Evolutionary conservation across 2,329 filamentous ascomycete species (phyloP), one percentile per base, ranked within the genome.

Genomic region (Aureobasidium lini): DNA sequence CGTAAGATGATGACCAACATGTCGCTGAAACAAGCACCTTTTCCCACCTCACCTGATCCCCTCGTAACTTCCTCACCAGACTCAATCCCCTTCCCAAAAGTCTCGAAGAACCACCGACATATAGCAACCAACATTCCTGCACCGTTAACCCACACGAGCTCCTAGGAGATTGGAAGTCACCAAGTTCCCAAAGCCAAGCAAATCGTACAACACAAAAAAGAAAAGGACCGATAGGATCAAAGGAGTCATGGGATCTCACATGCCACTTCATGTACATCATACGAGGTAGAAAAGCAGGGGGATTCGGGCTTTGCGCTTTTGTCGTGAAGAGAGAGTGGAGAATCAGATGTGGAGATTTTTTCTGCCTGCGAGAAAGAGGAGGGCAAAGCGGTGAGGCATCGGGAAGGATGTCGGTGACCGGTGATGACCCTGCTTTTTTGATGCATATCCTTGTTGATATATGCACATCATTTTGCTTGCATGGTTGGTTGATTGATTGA

Each of bases 201-300:
- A 28, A 8, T 16, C 11, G 16, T 8, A 13, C 15, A n/a, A 13
- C 6, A 32, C n/a, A 28, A n/a, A 48, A 36, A 48, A 49, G 32
- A 34, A 36, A 40, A 52, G 48, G 48, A 40, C 48, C 48, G 48
- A 52, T 52, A 52, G 48, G 48, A 31, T 52, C 34, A 52, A 52
- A 40, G 48, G 48, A 40, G 18, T 36, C 34, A 36, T 36, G 34
- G 34, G 34, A 9, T 13, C 34, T 9, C 13, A 8, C 8, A 36
- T 23, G 23, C 23, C 23, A 23, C 4, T 23, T 23, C 18, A 40
- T 52, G 36, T 40, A 40, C 34, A 52, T 52, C 48, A 52, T 52
- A 52, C 36, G 6, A 40, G 37, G 37, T 6, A 9, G 37, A 16
- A 50, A 34, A 34, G 34, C 31, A 18, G 16, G 32, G 48, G 47